Evolutionary conservation across 768 basidiomycete species (phyloP).

Genomic region (Trametes punicea): DNA sequence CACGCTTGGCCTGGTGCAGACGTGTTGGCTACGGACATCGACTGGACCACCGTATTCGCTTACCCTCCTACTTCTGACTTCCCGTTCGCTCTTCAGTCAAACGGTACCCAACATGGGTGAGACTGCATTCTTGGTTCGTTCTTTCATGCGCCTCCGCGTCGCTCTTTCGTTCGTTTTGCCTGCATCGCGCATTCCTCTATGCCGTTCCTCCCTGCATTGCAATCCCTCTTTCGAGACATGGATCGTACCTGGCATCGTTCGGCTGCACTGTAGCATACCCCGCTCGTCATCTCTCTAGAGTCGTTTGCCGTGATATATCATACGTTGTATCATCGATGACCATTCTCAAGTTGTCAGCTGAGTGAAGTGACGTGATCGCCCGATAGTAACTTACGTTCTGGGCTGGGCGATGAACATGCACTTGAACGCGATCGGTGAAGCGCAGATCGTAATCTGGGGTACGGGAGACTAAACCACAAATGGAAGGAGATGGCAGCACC

Average conservation of each 20-base stretch:
- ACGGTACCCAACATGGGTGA: neutral
- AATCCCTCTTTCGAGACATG: conserved; percentile 6
- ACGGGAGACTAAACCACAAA: neutral
- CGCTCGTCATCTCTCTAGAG: conserved; percentile 10
- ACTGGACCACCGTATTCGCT: conserved; percentile 7
- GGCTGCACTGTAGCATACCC: conserved; percentile 12
- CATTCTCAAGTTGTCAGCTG: neutral
- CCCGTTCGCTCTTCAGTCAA: neutral
- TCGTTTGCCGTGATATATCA: neutral
- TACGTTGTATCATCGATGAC: neutral
- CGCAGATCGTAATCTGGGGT: conserved; percentile 21
- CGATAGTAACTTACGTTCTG: neutral
- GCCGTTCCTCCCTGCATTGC: conserved; percentile 12
- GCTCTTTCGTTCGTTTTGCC: neutral
- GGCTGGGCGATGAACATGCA: neutral
- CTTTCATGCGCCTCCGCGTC: neutral
- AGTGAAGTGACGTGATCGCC: neutral
- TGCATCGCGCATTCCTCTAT: no score
- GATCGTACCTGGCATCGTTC: conserved; percentile 6
- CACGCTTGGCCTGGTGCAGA: neutral
- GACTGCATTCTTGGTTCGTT: conserved; percentile 1
- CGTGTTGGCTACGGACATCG: neutral
- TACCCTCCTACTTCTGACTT: neutral
- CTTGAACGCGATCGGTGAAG: conserved; percentile 1
- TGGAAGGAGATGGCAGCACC: neutral